Conservation (phyloP, 2,329 filamentous ascomycete species). For the Coleophoma cylindrospora region DNA sequence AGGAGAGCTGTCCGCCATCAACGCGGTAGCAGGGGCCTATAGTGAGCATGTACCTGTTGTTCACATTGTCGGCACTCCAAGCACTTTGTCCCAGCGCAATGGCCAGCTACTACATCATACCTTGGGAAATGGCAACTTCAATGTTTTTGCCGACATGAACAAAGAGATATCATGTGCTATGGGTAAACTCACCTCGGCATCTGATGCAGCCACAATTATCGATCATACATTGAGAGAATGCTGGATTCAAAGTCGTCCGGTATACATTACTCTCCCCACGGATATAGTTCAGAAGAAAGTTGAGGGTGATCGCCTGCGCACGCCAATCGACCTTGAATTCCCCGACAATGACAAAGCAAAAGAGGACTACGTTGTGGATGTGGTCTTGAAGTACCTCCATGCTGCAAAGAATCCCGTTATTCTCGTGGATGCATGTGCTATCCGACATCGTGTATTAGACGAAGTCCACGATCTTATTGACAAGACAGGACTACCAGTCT, state of each 20-base stretch:
- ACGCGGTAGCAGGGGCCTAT: conserved; percentile 69
- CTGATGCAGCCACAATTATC: conserved; percentile 68
- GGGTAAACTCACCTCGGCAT: conserved; percentile 64
- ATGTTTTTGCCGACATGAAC: conserved; percentile 78
- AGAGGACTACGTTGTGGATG: conserved; percentile 79
- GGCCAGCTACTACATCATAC: conserved; percentile 60
- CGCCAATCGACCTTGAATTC: conserved; percentile 61
- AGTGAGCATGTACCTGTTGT: conserved; percentile 68
- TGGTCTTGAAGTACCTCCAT: conserved; percentile 68
- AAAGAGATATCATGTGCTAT: conserved; percentile 65
- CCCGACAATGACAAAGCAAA: conserved; percentile 62
- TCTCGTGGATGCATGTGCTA: conserved; percentile 77
- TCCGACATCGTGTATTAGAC: conserved; percentile 66
- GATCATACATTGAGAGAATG: conserved; percentile 74
- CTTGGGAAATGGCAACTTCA: conserved; percentile 73
- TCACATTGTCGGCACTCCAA: conserved; percentile 53
- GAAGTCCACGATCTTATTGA: conserved; percentile 70
- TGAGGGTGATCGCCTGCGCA: conserved; percentile 67
- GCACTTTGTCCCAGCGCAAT: conserved; percentile 39
- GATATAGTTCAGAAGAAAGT: conserved; percentile 76
- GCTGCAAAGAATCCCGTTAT: conserved; percentile 71
- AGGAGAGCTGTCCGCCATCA: conserved; percentile 68
- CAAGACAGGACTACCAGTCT: conserved; percentile 72
- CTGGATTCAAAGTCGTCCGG: conserved; percentile 67
- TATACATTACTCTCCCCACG: conserved; percentile 79